Percentiles rank a stretch among this genome's conserved stretches.
These are phyloP conservation scores for Yarrowia keelungensis DNA, from an alignment of 805 yeast genomes.

Conservation along the genomic window DNA sequence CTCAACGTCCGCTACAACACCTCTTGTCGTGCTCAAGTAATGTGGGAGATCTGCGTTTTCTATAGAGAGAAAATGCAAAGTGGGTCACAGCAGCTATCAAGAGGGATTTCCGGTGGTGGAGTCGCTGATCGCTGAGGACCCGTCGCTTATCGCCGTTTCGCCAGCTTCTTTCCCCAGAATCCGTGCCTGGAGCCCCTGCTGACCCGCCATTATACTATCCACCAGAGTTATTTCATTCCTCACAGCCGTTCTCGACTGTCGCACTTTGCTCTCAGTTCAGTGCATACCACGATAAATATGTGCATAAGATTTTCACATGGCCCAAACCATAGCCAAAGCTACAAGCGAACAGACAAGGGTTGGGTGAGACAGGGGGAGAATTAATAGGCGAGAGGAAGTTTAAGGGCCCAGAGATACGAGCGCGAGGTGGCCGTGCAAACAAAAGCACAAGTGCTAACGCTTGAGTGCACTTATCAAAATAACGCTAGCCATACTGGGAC, in stretches of 20 bases:
- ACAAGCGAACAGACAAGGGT: constrained; percentile 26
- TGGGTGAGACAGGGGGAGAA: constrained; percentile 29
- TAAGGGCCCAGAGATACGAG: too few species aligned
- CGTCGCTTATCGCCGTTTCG: too few species aligned
- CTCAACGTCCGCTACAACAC: constrained; percentile 15
- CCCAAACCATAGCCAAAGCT: constrained; percentile 6
- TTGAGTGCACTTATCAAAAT: too few species aligned
- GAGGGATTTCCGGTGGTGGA: background rate
- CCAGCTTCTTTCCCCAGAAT: too few species aligned
- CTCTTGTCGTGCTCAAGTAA: constrained; percentile 23
- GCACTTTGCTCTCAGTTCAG: constrained; percentile 18
- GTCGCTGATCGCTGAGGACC: too few species aligned
- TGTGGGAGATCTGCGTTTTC: constrained; percentile 25
- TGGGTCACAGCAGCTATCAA: background rate
- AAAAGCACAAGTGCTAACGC: too few species aligned
- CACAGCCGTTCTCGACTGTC: constrained; percentile 22
- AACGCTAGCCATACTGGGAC: too few species aligned
- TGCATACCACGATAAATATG: constrained; percentile 30
- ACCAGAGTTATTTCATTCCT: constrained; percentile 15
- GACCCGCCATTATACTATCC: background rate
- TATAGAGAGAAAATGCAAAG: constrained; percentile 2
- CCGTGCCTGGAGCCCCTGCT: constrained; percentile 5
- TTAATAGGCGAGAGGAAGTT: too few species aligned
- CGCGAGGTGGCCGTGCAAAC: too few species aligned
- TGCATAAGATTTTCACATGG: constrained; percentile 38